Evolutionary conservation across 208 protist species (phyloP).

Genomic region (Trypanosoma lewisi): DNA sequence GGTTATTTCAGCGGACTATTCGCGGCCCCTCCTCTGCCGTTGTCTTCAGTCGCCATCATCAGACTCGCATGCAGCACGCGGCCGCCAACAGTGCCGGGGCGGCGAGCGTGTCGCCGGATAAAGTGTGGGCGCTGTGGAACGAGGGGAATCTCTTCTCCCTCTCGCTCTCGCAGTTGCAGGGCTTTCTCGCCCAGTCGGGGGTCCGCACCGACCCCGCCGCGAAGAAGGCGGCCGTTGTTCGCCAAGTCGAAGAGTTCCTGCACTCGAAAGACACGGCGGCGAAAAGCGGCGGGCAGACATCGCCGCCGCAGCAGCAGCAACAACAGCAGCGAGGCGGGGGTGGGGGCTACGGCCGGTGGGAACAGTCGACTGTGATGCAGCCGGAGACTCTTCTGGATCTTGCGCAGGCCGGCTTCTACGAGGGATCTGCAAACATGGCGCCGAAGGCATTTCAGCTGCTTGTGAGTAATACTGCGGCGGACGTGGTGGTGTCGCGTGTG

Average conservation of each 20-base stretch:
- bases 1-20: constrained; percentile 18
- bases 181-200: constrained; percentile 54
- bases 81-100: background rate
- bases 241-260: constrained; percentile 82
- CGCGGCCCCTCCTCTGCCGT: constrained; percentile 3
- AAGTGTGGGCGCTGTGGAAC: constrained; percentile 88
- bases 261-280: constrained; percentile 42
- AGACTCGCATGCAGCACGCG: constrained; percentile 6
- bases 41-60: constrained; percentile 2
- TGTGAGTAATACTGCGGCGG: constrained; percentile 58
- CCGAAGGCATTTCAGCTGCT: constrained; percentile 91
- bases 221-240: constrained; percentile 83
- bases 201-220: constrained; percentile 29
- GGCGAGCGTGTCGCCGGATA: constrained; percentile 46
- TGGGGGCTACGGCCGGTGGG: constrained; percentile 57
- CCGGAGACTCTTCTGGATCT: constrained; percentile 85
- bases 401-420: constrained; percentile 85
- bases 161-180: constrained; percentile 70
- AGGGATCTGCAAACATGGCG: constrained; percentile 71
- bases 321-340: constrained; percentile 17
- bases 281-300: constrained; percentile 14
- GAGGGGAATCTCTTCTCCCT: constrained; percentile 92
- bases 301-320: constrained; percentile 13
- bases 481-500: constrained; percentile 78
- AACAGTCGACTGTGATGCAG: constrained; percentile 38